phyloP scores from a whole-genome alignment of 192 early-diverging fungal species.

The Linnemannia schmuckeri region DNA sequence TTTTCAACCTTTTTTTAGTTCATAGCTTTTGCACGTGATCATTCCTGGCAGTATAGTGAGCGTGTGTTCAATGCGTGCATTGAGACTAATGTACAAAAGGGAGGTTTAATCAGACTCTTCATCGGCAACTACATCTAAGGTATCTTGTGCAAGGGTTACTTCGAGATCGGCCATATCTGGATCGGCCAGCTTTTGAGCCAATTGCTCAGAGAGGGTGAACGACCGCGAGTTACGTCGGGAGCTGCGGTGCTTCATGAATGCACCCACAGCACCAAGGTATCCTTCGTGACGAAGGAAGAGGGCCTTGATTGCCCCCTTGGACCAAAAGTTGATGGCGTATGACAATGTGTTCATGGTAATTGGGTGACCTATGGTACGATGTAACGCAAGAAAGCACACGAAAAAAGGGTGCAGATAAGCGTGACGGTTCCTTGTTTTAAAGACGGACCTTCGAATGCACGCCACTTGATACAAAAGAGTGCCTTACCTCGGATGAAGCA shows the following conservation, averaged over 20 bases:
- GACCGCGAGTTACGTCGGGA: constrained; percentile 56
- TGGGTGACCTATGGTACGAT: constrained; percentile 77
- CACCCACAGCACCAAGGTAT: constrained; percentile 94
- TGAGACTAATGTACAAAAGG: neutral
- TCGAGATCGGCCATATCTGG: constrained; percentile 35
- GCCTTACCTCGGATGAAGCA: constrained; percentile 91
- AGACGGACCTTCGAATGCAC: neutral
- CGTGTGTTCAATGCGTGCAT: too few relatives aligned
- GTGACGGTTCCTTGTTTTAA: neutral
- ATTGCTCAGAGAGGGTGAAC: constrained; percentile 38
- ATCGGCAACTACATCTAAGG: constrained; percentile 47
- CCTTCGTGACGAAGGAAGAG: constrained; percentile 98
- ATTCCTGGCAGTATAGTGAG: neutral
- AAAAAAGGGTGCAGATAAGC: too few relatives aligned
- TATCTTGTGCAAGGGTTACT: constrained; percentile 43
- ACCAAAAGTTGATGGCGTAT: constrained; percentile 98
- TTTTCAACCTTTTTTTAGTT: neutral
- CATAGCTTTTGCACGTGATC: neutral
- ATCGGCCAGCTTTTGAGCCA: constrained; percentile 40
- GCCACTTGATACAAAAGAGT: neutral
- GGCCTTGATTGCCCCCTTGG: constrained; percentile 93
- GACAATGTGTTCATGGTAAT: constrained; percentile 98
- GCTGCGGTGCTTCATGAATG: constrained; percentile 60
- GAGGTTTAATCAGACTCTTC: constrained; percentile 38
- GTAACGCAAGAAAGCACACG: neutral